Evolutionary conservation across 2,329 filamentous ascomycete species (phyloP), one percentile per base, ranked within the genome.

Genomic region (Colletotrichum plurivorum): DNA sequence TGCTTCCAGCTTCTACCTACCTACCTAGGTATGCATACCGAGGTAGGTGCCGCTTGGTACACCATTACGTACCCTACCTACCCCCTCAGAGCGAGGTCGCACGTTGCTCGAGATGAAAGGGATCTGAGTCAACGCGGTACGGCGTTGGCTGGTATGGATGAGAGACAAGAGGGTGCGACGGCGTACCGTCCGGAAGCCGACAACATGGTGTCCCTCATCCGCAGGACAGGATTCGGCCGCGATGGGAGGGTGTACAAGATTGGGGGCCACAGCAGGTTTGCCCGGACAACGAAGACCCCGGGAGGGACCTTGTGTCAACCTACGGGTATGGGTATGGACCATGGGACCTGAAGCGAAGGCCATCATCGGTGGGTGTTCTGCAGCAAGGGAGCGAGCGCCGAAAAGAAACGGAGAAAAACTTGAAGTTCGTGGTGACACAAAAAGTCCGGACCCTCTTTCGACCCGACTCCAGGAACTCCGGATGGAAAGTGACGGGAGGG

Each of bases 141-240:
- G 22, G 51, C 49, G 51, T 18, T 66, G 51, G 49, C 62, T 66
- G 62, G 62, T 60, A 56, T 66, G 62, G 62, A 61, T n/a, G 25
- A 66, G 63, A 69, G 55, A 66, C 66, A 60, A 20, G 31, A 36
- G 31, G n/a, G 51, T 61, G 63, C 51, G 49, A 61, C 49, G 36
- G 52, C 45, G 58, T 45, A 67, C 58, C 64, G 56, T 66, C 45
- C 22, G 9, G 41, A 39, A 51, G 43, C 55, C 39, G 62, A 43
- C 55, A 39, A 31, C 54, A 25, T 46, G 55, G 31, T 53, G 48
- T 46, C 56, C 18, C 49, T 49, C 49, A 41, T 65, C 49, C 43
- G 61, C 49, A 53, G 49, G 27, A 56, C 51, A 5, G 36, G 43
- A 52, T 13, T 27, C 20, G 46, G 27, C 22, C 22, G 13, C 18